Base-by-base conservation (phyloP, 129 eudicot species). In the Lactuca sativa region DNA sequence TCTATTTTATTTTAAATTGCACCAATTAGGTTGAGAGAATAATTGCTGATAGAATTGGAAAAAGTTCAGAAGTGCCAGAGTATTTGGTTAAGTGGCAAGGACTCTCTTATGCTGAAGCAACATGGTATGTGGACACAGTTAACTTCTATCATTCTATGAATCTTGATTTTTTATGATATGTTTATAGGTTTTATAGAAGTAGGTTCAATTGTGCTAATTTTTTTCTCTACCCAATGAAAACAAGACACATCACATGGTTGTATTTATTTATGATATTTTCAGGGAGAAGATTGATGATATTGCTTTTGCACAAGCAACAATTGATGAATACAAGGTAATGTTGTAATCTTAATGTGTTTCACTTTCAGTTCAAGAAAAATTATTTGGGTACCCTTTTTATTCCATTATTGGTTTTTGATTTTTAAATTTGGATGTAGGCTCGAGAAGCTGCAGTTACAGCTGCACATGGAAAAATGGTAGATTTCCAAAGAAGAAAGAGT, bases 71-170 rank as follows among this genome's bases (percentile, higher is more conserved):
- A 64, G 82, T 78, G 63, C 89, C 93, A 63, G 99, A 90, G 83
- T 95, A 90, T 83, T 82, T 95, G 77, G 97, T 95, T 33, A 95
- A 95, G 83, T 95, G 99, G 99, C 90, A 84, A 77, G 99, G 99
- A 64, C 84, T 95, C 41, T 95, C 99, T 15, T 95, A 95, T 59
- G 99, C 99, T 59, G 99, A 95, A 85, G 99, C 93, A 78, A 95
- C 99, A 65, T 95, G 99, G 99, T 95, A 87, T 65, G 16, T 56
- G 47, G 36, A 57, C 57, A 38, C 55, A 34, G 4, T 66, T 65
- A 48, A 32, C 65, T 34, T 43, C 6, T 30, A 48, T 49, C 32
- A 57, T 43, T 31, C 31, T 17, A 25, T 32, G 53, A 57, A 37
- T 8, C 33, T 16, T 59, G 8, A 44, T 40, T 21, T 30, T 62